A percentile compares a stretch with the other conserved stretches of the same genome.
Conservation (phyloP, 257 asterid genomes). For the Verbena officinalis region DNA sequence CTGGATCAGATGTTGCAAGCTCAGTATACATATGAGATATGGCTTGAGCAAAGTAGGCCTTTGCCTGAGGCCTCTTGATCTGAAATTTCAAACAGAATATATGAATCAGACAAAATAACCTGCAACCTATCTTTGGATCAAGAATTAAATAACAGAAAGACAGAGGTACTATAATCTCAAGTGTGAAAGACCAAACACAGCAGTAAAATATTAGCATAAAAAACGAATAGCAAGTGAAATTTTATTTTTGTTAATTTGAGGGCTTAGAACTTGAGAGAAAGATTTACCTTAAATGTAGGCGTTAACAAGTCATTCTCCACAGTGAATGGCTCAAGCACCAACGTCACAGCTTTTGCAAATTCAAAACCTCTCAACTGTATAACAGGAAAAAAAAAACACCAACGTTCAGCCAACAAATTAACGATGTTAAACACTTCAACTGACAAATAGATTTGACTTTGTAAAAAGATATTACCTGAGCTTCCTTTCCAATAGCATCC, state of each 20-base stretch:
- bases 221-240: background rate
- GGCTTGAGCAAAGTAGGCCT: conserved; percentile 75
- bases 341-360: conserved; percentile 78
- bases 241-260: too few species aligned
- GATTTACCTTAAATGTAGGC: conserved; percentile 89
- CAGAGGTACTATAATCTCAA: too few species aligned
- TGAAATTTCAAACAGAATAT: conserved; percentile 31
- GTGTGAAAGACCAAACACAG: background rate
- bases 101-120: background rate
- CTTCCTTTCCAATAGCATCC: conserved; percentile 87
- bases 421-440: background rate
- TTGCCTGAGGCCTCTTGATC: conserved; percentile 91
- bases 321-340: conserved; percentile 84
- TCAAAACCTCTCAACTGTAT: conserved; percentile 88
- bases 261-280: too few species aligned
- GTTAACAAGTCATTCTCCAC: conserved; percentile 83
- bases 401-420: background rate
- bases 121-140: background rate
- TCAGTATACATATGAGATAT: conserved; percentile 70
- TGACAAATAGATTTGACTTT: background rate
- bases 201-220: background rate
- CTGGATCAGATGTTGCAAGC: conserved; percentile 67
- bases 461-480: conserved; percentile 56
- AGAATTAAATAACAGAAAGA: too few species aligned
- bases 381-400: conserved; percentile 18